Base-by-base conservation (phyloP, 1,284 basidiomycete genomes). In the Leccinum fallax region DNA sequence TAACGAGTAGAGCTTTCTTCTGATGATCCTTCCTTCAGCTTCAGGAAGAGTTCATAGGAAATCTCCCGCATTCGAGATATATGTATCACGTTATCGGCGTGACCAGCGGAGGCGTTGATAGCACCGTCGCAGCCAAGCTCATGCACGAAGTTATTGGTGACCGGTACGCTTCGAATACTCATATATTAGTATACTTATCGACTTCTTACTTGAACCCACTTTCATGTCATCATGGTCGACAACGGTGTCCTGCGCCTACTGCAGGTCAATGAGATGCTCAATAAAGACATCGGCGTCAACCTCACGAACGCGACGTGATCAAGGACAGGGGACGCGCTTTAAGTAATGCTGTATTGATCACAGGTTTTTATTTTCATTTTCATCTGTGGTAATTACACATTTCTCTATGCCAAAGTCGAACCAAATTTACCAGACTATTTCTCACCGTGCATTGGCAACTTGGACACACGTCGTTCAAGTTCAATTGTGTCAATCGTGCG, bases 101-200 rank as follows among this genome's bases (percentile, higher is more conserved):
- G 43, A 96, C 99, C 57, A 95, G 92, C 65, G 97, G 97, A 58
- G 97, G 97, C 66, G 97, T 99, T 55, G 97, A 99, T 77, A 97
- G 95, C 67, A 95, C 94, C 0, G 97, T 99, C 21, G 97, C 97
- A 9, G 97, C 97, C 54, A 98, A 98, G 79, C 85, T 99, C 63
- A 99, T 99, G 97, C 95, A 99, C 71, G 96, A 98, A 80, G 97
- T 97, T 21, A 98, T 99, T 68, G 97, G 97, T 38, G 95, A 98
- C 76, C 85, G 95, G 92, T 92, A 53, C 6, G 68, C 38, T n/a
- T n/a, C 5, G 19, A 38, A 15, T 2, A 9, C 24, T 9, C n/a
- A 13, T 2, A 54, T 48, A 15, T 55, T 13, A 38, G 3, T n/a
- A 56, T 24, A 30, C 15, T 30, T 13, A 56, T 52, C 5, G 7